A percentile compares a stretch with the other conserved stretches of the same genome.
phyloP scores from a whole-genome alignment of 148 eudicot species.

The Oxyria digyna region DNA sequence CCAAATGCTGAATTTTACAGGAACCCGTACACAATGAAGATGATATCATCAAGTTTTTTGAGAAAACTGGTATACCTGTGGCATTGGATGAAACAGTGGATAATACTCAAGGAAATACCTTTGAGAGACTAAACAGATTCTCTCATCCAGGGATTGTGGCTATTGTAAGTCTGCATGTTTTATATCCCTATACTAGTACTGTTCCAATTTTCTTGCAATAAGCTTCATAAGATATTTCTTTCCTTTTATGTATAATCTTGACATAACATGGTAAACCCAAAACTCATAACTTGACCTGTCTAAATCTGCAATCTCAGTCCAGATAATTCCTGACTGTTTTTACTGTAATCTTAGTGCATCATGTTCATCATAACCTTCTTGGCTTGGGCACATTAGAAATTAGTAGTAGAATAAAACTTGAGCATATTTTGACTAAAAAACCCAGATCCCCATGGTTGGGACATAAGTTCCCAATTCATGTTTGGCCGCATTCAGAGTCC shows the following conservation, averaged over 20 bases:
- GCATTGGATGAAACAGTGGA: constrained; percentile 92
- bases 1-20: constrained; percentile 22
- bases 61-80: constrained; percentile 76
- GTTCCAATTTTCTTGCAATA: not conserved
- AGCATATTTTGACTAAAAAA: not conserved
- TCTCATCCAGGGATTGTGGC: constrained; percentile 77
- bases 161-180: constrained; percentile 58
- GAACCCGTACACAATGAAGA: constrained; percentile 73
- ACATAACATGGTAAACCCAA: not conserved
- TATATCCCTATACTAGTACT: not conserved
- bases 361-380: not conserved
- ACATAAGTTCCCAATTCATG: not conserved
- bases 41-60: constrained; percentile 77
- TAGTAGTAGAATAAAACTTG: not conserved
- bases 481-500: not conserved
- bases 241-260: not conserved
- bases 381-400: not conserved
- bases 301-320: not conserved
- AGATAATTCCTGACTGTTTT: not conserved
- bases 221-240: not conserved
- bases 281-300: not conserved
- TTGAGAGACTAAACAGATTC: constrained; percentile 48
- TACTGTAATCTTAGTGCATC: not conserved
- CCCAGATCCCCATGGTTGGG: not conserved
- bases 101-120: constrained; percentile 36